These are phyloP conservation scores for Ophiobolus disseminans DNA, from an alignment of 2,329 filamentous ascomycete species.

Conservation along the genomic window DNA sequence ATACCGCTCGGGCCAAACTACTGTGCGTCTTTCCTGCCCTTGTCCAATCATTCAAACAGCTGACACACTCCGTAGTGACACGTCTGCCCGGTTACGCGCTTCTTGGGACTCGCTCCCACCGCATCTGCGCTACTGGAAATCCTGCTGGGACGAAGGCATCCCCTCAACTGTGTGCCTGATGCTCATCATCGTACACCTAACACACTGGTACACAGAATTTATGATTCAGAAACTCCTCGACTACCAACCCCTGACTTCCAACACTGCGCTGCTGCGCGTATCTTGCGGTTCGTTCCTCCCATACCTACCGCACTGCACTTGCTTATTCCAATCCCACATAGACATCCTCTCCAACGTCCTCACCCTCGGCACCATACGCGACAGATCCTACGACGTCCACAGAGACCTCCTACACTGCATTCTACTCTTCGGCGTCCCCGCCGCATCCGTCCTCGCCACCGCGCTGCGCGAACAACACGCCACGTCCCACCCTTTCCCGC, in stretches of 20 bases:
- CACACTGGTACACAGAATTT: constrained; percentile 46
- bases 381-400: constrained; percentile 41
- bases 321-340: too few relatives aligned
- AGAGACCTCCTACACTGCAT: constrained; percentile 39
- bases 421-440: constrained; percentile 39
- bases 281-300: too few relatives aligned
- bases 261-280: constrained; percentile 33
- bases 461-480: constrained; percentile 38
- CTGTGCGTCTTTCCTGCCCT: too few relatives aligned
- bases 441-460: constrained; percentile 36
- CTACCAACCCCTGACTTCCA: constrained; percentile 30
- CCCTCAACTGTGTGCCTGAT: constrained; percentile 41
- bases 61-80: constrained; percentile 26
- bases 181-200: constrained; percentile 42
- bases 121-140: constrained; percentile 40
- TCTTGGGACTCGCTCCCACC: constrained; percentile 36
- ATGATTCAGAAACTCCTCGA: constrained; percentile 45
- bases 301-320: too few relatives aligned
- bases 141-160: constrained; percentile 36
- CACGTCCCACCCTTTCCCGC: constrained; percentile 38
- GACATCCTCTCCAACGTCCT: constrained; percentile 39
- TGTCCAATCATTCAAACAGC: too few relatives aligned
- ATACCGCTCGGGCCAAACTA: constrained; percentile 26
- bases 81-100: constrained; percentile 35
- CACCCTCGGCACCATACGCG: constrained; percentile 35